Base-by-base conservation (phyloP, 805 yeast genomes). In the Tetrapisispora pingtungensis region DNA sequence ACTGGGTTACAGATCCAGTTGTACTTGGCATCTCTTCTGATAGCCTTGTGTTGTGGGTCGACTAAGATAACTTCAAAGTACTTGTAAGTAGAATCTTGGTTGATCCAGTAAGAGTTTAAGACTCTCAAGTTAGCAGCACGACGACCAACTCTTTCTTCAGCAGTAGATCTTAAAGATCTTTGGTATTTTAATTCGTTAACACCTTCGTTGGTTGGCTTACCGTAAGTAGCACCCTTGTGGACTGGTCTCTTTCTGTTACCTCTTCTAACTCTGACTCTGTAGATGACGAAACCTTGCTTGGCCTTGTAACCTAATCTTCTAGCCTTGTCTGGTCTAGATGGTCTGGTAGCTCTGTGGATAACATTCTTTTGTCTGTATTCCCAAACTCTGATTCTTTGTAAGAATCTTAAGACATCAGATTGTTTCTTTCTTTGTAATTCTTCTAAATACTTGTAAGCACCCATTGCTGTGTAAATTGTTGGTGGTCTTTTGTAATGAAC, bases 161-260 rank as follows among this genome's bases (percentile, higher is more conserved):
- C 98, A 66, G 96, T 89, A 64, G 96, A 80, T 76, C 95, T 87
- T 74, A 87, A 78, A 55, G 96, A 83, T 77, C 90, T 87, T 80
- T 93, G 98, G 95, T 88, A 89, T 80, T 93, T 93, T 78, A 93
- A 85, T 75, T 93, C 97, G 80, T 80, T 81, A 62, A 93, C 93
- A 86, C 98, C 98, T 79, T 87, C 95, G 95, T 93, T 93, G 80
- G 98, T 93, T 83, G 98, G 98, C 85, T 93, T 93, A 86, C 98
- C 98, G 83, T 93, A 90, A 72, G 97, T 93, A 69, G 97, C 97
- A 86, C 98, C 98, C 93, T 93, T 93, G 78, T 94, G 88, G 67
- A 84, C 97, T 66, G 97, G 97, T 79, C 96, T 87, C 96, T 93
- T 93, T 85, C 98, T 89, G 81, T 90, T 90, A 81, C 98, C 98